Base-by-base conservation (phyloP, 192 early-diverging fungal genomes). In the Mortierella alpina region DNA sequence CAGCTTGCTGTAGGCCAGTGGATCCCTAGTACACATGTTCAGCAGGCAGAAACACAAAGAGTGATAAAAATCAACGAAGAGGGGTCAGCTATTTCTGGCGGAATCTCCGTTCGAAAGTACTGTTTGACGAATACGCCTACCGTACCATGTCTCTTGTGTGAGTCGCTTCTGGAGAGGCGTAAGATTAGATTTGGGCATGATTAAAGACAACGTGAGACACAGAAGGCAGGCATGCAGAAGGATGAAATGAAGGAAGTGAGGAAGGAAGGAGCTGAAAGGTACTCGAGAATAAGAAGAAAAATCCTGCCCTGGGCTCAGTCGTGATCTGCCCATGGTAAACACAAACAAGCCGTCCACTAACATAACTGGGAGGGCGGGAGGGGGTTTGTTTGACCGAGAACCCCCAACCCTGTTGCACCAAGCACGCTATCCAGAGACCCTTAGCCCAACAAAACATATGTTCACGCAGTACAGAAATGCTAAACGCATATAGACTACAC, bases 131-230 rank as follows among this genome's bases (percentile, higher is more conserved):
- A 31, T 31, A 31, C 31, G 31, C 31, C 31, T 31, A 31, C 31
- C 31, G 39, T 66, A 66, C 64, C 64, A 66, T 66, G n/a, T 53
- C 20, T 66, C 64, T 5, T 66, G 40, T 10, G 48, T 66, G 12
- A 53, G 13, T 13, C 52, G 31, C 12, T 12, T 17, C 41, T 53
- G 64, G n/a, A 55, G 52, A 6, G 64, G 22, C 13, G 20, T 44
- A 17, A 44, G 23, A n/a, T 13, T 31, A n/a, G 41, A n/a, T 31
- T 42, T 59, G 40, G 40, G 31, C 31, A 31, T 31, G 31, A 31
- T 31, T 3, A 31, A 31, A 31, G 31, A 31, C 31, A 31, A 31
- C 31, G 31, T 31, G 31, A 31, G 31, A 31, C 31, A 31, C 31
- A 31, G 31, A 31, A n/a, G 14, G 58, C 5, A 17, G 58, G 40